phyloP scores from a whole-genome alignment of 768 basidiomycete species.

The Botryobasidium botryosum region DNA sequence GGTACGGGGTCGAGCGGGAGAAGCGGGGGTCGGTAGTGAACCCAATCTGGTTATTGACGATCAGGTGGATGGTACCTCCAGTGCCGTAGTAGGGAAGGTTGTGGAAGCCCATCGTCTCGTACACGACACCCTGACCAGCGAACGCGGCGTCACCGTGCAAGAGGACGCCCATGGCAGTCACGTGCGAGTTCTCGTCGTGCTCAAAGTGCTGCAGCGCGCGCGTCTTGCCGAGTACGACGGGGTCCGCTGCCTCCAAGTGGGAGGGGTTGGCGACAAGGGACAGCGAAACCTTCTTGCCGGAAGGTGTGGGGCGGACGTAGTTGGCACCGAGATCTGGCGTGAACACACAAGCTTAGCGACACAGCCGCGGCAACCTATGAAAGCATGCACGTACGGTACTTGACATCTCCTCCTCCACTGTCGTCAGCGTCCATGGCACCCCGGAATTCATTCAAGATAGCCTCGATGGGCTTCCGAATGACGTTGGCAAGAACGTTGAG shows the following conservation, averaged over 20 bases:
- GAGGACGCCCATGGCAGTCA: conserved; percentile 84
- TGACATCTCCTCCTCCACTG: conserved; percentile 90
- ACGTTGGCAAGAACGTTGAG: conserved; percentile 97
- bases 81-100: conserved; percentile 91
- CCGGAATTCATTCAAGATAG: conserved; percentile 91
- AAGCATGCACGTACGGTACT: conserved; percentile 38
- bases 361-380: background rate
- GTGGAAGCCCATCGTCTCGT: conserved; percentile 98
- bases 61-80: conserved; percentile 94
- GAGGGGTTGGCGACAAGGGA: conserved; percentile 98
- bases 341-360: background rate
- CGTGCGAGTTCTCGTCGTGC: conserved; percentile 60
- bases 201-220: conserved; percentile 92
- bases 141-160: conserved; percentile 98
- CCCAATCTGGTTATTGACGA: conserved; percentile 98
- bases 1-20: conserved; percentile 93
- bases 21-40: conserved; percentile 99
- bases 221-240: conserved; percentile 98
- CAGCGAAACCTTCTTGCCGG: conserved; percentile 92
- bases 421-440: conserved; percentile 51
- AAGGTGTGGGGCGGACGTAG: conserved; percentile 94
- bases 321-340: conserved; percentile 73
- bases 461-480: conserved; percentile 95
- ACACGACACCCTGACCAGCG: conserved; percentile 94
- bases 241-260: conserved; percentile 92